Evolutionary conservation across 805 yeast species (phyloP).

Genomic region (Wickerhamiella galacta): DNA sequence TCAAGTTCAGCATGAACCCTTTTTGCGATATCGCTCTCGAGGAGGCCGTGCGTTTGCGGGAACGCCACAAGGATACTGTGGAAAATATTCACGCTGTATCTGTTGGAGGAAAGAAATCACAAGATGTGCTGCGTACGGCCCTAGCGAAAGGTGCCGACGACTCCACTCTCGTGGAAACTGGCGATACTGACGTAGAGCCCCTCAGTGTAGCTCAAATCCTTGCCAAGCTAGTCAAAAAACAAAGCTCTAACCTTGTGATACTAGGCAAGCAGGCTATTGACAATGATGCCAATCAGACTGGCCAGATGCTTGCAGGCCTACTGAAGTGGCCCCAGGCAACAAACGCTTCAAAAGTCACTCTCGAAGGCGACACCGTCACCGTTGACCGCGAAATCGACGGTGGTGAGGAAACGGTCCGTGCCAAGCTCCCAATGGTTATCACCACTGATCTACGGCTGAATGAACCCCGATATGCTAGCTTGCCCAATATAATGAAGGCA

Average conservation of each 20-base stretch:
- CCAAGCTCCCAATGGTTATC: slow-evolving; percentile 67
- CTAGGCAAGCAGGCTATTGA: slow-evolving; percentile 96
- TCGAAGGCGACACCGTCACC: slow-evolving; percentile 33
- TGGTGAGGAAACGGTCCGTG: slow-evolving; percentile 69
- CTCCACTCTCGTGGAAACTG: slow-evolving; percentile 66
- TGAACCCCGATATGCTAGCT: slow-evolving; percentile 87
- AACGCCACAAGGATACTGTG: slow-evolving; percentile 43
- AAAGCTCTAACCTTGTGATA: slow-evolving; percentile 60
- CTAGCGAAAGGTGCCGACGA: slow-evolving; percentile 90
- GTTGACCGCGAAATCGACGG: slow-evolving; percentile 93
- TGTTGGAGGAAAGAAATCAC: slow-evolving; percentile 73
- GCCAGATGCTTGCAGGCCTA: slow-evolving; percentile 89
- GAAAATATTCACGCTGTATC: slow-evolving; percentile 82
- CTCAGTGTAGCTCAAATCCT: slow-evolving; percentile 76
- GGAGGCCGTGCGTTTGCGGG: slow-evolving; percentile 72
- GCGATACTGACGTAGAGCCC: slow-evolving; percentile 61
- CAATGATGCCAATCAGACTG: slow-evolving; percentile 88
- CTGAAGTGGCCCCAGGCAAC: slow-evolving; percentile 96
- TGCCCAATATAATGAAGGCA: slow-evolving; percentile 96
- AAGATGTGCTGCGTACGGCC: slow-evolving; percentile 75
- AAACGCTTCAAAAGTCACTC: slow-evolving; percentile 70
- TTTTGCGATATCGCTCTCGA: slow-evolving; percentile 97
- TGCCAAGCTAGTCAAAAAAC: slow-evolving; percentile 50
- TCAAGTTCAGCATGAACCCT: slow-evolving; percentile 86
- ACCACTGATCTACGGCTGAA: slow-evolving; percentile 90